These are phyloP conservation scores for Penicillium silybi DNA, from an alignment of 495 filamentous ascomycete genomes.

Conservation along the genomic window DNA sequence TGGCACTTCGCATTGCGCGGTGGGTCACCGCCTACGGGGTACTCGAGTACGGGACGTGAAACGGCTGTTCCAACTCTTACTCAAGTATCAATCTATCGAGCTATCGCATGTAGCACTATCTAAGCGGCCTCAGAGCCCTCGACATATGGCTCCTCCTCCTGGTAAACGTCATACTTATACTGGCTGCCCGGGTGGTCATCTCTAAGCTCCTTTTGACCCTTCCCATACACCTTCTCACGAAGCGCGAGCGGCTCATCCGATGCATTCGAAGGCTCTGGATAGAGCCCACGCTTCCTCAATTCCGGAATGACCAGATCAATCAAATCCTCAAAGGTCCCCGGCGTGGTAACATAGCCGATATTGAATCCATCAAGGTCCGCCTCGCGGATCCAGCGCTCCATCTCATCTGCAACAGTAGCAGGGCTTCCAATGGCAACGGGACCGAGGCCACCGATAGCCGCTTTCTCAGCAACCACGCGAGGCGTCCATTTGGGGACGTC, in stretches of 20 bases:
- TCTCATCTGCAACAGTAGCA: constrained; percentile 51
- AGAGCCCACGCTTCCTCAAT: constrained; percentile 50
- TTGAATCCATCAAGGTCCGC: constrained; percentile 63
- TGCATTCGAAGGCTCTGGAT: constrained; percentile 25
- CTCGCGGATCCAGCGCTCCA: constrained; percentile 56
- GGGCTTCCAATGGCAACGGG: constrained; percentile 52
- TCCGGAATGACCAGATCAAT: constrained; percentile 58
- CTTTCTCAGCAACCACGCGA: constrained; percentile 49
- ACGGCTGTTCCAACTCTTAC: neutral
- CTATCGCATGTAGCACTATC: neutral
- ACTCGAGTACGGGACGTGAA: neutral
- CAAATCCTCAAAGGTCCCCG: constrained; percentile 60
- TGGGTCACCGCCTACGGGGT: constrained; percentile 1
- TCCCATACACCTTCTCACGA: constrained; percentile 58
- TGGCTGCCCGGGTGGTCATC: constrained; percentile 50
- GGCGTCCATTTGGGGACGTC: constrained; percentile 52
- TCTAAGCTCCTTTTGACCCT: constrained; percentile 49
- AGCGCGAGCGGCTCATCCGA: constrained; percentile 47
- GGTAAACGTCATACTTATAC: constrained; percentile 57
- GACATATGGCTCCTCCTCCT: constrained; percentile 40
- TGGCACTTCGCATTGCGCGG: constrained; percentile 24
- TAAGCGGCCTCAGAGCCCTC: neutral
- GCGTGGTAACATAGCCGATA: constrained; percentile 50
- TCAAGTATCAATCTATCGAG: neutral
- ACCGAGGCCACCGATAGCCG: constrained; percentile 55